phyloP scores from a whole-genome alignment of 345 rosid species.

The Mercurialis annua region DNA sequence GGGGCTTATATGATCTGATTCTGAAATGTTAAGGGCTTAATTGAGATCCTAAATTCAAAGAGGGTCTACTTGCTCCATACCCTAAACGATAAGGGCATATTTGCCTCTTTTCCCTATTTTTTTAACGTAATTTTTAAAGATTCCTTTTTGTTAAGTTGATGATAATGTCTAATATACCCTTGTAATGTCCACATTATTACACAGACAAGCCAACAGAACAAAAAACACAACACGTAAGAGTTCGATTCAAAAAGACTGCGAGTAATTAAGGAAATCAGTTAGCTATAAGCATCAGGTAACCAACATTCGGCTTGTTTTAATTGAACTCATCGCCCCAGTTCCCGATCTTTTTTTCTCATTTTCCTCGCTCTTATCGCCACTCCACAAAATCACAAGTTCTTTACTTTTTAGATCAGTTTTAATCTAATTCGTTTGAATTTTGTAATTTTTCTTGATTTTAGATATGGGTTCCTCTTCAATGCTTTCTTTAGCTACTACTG shows the following conservation, averaged over 20 bases:
- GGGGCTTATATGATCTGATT: no score
- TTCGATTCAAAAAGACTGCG: no score
- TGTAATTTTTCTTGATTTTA: conserved; percentile 13
- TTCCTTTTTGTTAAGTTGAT: no score
- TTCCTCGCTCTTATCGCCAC: neutral
- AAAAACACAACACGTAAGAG: neutral
- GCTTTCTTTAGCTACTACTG: conserved; percentile 51
- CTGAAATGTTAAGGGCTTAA: no score
- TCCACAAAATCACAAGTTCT: neutral
- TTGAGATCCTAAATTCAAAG: no score
- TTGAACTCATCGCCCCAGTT: neutral
- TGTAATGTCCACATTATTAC: neutral
- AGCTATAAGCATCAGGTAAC: neutral
- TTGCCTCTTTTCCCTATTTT: no score
- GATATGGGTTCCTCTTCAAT: conserved; percentile 70
- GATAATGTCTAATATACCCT: conserved; percentile 4
- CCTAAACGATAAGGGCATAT: no score
- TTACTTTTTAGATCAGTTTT: neutral
- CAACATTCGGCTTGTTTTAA: neutral
- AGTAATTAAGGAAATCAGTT: no score
- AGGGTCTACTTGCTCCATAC: no score
- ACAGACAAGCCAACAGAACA: neutral
- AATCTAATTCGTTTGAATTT: neutral
- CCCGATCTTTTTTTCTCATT: neutral
- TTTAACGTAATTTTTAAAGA: no score